phyloP scores from a whole-genome alignment of 2,329 filamentous ascomycete genomes.

The Botryotinia convoluta region DNA sequence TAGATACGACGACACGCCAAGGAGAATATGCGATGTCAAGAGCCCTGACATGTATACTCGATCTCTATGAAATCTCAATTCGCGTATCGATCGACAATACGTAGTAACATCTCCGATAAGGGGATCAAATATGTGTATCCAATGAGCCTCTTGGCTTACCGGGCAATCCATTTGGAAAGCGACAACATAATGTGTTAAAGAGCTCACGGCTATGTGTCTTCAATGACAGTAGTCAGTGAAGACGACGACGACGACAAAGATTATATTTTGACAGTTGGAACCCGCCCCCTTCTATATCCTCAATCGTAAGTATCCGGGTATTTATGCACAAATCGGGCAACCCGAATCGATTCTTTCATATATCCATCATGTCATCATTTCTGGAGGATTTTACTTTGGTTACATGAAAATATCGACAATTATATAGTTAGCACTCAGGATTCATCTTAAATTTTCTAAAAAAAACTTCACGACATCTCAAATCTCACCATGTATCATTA shows the following conservation, averaged over 20 bases:
- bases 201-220: neutral
- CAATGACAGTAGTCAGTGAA: neutral
- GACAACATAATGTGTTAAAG: neutral
- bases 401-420: rapidly evolving
- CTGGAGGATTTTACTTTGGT: no score
- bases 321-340: neutral
- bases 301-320: neutral
- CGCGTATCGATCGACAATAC: neutral
- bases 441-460: neutral
- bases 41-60: neutral
- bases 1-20: neutral
- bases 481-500: neutral
- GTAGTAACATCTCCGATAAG: neutral
- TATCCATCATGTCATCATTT: rapidly evolving
- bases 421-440: neutral
- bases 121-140: rapidly evolving
- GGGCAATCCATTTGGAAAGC: neutral
- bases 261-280: rapidly evolving
- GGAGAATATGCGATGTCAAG: neutral
- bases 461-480: neutral
- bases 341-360: neutral
- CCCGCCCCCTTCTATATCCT: rapidly evolving
- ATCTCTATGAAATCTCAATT: neutral
- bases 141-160: neutral
- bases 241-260: neutral